Percentiles rank a stretch among this genome's conserved stretches.
phyloP scores from a whole-genome alignment of 371 early-diverging fungal species.

The Saksenaea oblongispora region DNA sequence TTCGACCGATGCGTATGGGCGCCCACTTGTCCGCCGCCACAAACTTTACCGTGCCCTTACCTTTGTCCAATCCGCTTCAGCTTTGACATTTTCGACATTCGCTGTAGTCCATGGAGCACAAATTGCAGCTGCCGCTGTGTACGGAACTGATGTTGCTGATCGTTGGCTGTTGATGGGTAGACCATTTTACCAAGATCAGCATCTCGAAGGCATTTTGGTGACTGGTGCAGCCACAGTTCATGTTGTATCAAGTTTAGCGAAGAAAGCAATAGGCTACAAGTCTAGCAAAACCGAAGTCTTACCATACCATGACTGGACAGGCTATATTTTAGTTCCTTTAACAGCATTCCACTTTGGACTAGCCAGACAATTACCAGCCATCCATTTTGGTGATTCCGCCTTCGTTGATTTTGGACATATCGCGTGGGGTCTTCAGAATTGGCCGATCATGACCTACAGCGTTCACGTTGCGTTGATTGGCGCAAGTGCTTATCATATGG shows the following conservation, averaged over 20 bases:
- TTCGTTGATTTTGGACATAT: constrained; percentile 48
- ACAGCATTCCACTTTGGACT: constrained; percentile 34
- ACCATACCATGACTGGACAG: constrained; percentile 27
- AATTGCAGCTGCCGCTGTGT: constrained; percentile 30
- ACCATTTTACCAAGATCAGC: constrained; percentile 51
- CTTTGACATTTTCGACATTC: constrained; percentile 31
- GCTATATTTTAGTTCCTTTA: constrained; percentile 34
- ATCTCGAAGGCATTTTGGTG: constrained; percentile 37
- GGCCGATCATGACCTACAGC: constrained; percentile 35
- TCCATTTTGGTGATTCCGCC: constrained; percentile 45
- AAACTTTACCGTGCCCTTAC: constrained; percentile 30
- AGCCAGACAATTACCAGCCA: constrained; percentile 30
- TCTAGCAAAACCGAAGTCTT: constrained; percentile 6
- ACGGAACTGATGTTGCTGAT: constrained; percentile 34
- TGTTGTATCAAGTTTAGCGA: constrained; percentile 33
- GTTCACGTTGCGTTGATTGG: constrained; percentile 33
- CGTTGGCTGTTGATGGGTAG: constrained; percentile 37
- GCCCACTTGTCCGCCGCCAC: constrained; percentile 59
- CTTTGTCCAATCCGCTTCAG: constrained; percentile 41
- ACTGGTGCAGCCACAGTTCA: constrained; percentile 39
- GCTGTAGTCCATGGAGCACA: constrained; percentile 21
- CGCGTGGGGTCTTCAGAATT: constrained; percentile 46
- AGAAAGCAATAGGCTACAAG: constrained; percentile 11
- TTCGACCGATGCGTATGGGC: constrained; percentile 61
- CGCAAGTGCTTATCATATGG: constrained; percentile 33